phyloP scores from a whole-genome alignment of 352 stramenopile genomes.

The Albugo laibachii region DNA sequence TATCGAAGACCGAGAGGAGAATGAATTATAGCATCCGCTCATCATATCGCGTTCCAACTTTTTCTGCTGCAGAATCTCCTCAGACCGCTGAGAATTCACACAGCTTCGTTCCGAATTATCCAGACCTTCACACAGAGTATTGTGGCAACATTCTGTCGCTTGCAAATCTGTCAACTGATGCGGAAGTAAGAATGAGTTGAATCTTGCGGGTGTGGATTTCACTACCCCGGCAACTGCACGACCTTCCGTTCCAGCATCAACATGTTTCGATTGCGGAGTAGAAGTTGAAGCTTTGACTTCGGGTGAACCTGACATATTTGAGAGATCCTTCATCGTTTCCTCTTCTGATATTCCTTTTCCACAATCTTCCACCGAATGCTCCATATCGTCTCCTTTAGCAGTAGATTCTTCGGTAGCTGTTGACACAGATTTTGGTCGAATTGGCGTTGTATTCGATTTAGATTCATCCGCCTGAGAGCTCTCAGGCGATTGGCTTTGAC shows the following conservation, averaged over 20 bases:
- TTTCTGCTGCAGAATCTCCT: too few relatives aligned
- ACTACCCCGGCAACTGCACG: conserved; percentile 51
- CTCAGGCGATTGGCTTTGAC: conserved; percentile 2
- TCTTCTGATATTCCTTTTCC: conserved; percentile 3
- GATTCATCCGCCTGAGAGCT: not conserved
- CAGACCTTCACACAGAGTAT: too few relatives aligned
- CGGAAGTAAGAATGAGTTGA: conserved; percentile 48
- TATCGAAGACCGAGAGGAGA: too few relatives aligned
- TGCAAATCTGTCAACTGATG: not conserved
- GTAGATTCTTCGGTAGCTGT: conserved; percentile 1
- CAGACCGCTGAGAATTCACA: too few relatives aligned
- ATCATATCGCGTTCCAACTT: too few relatives aligned
- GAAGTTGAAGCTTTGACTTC: too few relatives aligned
- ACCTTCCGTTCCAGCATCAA: conserved; percentile 27
- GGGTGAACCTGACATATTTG: too few relatives aligned
- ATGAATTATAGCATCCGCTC: too few relatives aligned
- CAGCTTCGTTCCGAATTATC: too few relatives aligned
- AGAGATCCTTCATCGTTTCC: conserved; percentile 5
- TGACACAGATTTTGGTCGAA: not conserved
- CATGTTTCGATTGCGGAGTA: too few relatives aligned
- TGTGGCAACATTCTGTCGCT: too few relatives aligned
- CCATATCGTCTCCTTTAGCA: conserved; percentile 2
- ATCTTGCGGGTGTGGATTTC: conserved; percentile 56
- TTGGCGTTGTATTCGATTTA: conserved; percentile 4
- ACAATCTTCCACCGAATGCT: conserved; percentile 10